Evolutionary conservation across 371 early-diverging fungal genomes (phyloP).

Genomic region (Syncephalastrum racemosum): DNA sequence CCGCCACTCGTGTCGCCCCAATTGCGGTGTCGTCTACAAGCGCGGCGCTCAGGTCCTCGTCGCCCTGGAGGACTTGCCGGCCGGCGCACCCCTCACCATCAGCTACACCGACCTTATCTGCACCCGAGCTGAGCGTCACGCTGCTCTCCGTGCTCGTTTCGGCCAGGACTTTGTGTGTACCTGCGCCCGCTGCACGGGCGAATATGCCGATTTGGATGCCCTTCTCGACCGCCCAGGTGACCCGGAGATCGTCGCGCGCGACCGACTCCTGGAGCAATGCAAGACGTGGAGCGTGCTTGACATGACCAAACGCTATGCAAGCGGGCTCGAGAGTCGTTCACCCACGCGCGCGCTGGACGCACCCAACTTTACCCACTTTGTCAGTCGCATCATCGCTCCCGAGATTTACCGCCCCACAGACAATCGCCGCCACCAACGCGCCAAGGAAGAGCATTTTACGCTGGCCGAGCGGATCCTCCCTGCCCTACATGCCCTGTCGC

Average conservation of each 20-base stretch:
- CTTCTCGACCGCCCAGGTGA: slow-evolving; percentile 10
- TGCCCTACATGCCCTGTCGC: slow-evolving; percentile 18
- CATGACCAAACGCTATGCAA: slow-evolving; percentile 22
- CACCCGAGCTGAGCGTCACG: slow-evolving; percentile 52
- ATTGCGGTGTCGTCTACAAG: slow-evolving; percentile 62
- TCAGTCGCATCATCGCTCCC: slow-evolving; percentile 31
- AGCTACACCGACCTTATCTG: slow-evolving; percentile 71
- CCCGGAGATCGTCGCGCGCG: not conserved
- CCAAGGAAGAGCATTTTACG: slow-evolving; percentile 3
- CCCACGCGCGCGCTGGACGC: slow-evolving; percentile 23
- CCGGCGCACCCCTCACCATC: slow-evolving; percentile 73
- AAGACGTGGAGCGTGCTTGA: slow-evolving; percentile 36
- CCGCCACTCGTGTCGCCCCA: slow-evolving; percentile 85
- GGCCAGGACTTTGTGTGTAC: slow-evolving; percentile 28
- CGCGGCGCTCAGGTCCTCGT: slow-evolving; percentile 46
- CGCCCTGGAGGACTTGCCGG: slow-evolving; percentile 59
- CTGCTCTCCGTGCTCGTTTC: slow-evolving; percentile 43
- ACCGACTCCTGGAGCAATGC: slow-evolving; percentile 13
- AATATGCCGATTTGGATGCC: slow-evolving; percentile 13
- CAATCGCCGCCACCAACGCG: not conserved
- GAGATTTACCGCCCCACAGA: slow-evolving; percentile 23
- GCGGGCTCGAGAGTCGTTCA: slow-evolving; percentile 11
- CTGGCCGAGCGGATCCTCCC: slow-evolving; percentile 9
- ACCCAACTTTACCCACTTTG: slow-evolving; percentile 35
- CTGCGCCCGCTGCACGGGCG: slow-evolving; percentile 33